Percentiles rank a stretch among this genome's conserved stretches.
phyloP scores from a whole-genome alignment of 1,284 basidiomycete species.

The Irpex sp. region DNA sequence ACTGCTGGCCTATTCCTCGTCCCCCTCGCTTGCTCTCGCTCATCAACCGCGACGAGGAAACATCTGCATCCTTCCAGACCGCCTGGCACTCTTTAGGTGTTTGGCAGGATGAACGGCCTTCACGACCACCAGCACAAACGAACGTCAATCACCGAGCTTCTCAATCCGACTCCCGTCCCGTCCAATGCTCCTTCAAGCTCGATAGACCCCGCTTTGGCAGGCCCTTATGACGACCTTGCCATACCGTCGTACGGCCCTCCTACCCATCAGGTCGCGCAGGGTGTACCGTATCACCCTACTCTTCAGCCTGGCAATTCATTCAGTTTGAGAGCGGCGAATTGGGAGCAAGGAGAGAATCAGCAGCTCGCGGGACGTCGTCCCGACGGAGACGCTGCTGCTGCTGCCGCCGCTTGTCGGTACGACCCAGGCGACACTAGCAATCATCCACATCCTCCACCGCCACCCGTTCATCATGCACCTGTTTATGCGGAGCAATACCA shows the following conservation, averaged over 20 bases:
- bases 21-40: constrained; percentile 11
- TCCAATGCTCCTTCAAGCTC: constrained; percentile 25
- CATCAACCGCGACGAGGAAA: neutral
- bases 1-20: neutral
- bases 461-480: constrained; percentile 13
- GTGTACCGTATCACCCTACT: constrained; percentile 24
- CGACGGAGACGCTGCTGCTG: constrained; percentile 15
- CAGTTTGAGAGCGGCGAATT: constrained; percentile 41
- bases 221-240: constrained; percentile 40
- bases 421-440: neutral
- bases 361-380: constrained; percentile 15
- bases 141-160: constrained; percentile 50
- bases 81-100: constrained; percentile 3
- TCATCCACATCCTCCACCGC: constrained; percentile 11
- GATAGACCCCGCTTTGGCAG: constrained; percentile 28
- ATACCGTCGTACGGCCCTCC: constrained; percentile 23
- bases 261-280: constrained; percentile 20
- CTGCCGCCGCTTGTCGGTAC: constrained; percentile 20
- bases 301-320: constrained; percentile 29
- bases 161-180: constrained; percentile 35
- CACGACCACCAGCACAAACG: constrained; percentile 46
- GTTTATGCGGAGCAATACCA: constrained; percentile 24
- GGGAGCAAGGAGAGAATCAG: constrained; percentile 31
- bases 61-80: constrained; percentile 12
- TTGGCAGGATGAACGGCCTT: constrained; percentile 38